Percentiles rank a stretch among this genome's conserved stretches.
Evolutionary conservation across 106 monocot genomes (phyloP).

Genomic region (Apostasia shenzhenica): DNA sequence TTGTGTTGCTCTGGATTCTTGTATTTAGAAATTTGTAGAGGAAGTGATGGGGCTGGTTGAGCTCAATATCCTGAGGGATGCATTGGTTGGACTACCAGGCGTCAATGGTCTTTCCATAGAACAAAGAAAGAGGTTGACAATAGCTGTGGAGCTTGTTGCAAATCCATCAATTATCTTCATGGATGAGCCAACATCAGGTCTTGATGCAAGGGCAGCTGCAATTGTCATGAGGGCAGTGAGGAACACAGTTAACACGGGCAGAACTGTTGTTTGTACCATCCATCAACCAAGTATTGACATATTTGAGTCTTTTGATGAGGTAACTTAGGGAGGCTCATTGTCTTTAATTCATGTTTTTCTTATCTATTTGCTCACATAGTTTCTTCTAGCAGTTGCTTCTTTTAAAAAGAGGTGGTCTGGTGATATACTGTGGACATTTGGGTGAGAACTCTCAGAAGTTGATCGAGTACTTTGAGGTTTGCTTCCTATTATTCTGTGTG

Average conservation of each 20-base stretch:
- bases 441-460: conserved; percentile 33
- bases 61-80: conserved; percentile 41
- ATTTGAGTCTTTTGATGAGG: conserved; percentile 64
- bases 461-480: conserved; percentile 53
- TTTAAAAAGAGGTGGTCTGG: conserved; percentile 60
- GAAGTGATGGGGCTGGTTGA: conserved; percentile 58
- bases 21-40: conserved; percentile 31
- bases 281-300: conserved; percentile 65
- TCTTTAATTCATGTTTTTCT: neutral
- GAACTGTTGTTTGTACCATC: conserved; percentile 61
- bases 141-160: conserved; percentile 57
- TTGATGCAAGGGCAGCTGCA: conserved; percentile 58
- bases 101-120: conserved; percentile 50
- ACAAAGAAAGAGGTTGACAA: conserved; percentile 62
- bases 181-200: conserved; percentile 68
- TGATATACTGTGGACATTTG: conserved; percentile 47
- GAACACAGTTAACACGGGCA: conserved; percentile 55
- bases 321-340: conserved; percentile 1
- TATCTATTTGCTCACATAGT: neutral
- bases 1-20: neutral
- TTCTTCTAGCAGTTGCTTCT: conserved; percentile 23
- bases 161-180: conserved; percentile 64
- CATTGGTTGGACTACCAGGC: conserved; percentile 47
- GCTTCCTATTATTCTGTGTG: neutral
- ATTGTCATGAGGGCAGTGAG: conserved; percentile 68